Conservation (phyloP, 2,329 filamentous ascomycete genomes). For the Colletotrichum phormii region DNA sequence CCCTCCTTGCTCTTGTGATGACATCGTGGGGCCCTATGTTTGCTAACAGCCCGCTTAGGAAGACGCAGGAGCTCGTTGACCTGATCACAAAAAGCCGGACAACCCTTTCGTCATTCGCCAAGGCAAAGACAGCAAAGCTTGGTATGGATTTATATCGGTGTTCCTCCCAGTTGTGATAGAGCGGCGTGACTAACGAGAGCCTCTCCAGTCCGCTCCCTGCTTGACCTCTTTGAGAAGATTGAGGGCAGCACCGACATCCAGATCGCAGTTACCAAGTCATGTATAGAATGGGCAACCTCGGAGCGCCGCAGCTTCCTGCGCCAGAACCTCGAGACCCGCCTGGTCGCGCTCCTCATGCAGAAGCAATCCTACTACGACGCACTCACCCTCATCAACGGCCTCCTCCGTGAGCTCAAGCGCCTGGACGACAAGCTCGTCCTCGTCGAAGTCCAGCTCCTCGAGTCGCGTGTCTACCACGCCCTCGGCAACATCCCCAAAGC, state of each 20-base stretch:
- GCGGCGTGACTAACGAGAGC: neutral
- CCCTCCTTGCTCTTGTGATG: slow-evolving; percentile 39
- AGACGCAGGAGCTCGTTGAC: slow-evolving; percentile 85
- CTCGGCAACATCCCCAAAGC: slow-evolving; percentile 97
- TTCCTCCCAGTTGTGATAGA: neutral
- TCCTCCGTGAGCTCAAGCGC: slow-evolving; percentile 96
- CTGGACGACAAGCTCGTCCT: slow-evolving; percentile 98
- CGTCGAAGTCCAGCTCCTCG: slow-evolving; percentile 96
- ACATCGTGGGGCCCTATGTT: slow-evolving; percentile 37
- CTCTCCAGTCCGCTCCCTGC: slow-evolving; percentile 85
- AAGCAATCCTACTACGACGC: slow-evolving; percentile 99
- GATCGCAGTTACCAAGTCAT: slow-evolving; percentile 95
- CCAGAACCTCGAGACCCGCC: slow-evolving; percentile 94
- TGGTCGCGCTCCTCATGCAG: slow-evolving; percentile 94
- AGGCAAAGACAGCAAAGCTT: slow-evolving; percentile 98
- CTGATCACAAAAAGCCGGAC: slow-evolving; percentile 91
- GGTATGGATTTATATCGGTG: slow-evolving; percentile 67
- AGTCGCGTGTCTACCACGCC: slow-evolving; percentile 97
- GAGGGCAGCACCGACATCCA: slow-evolving; percentile 95
- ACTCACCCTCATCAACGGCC: slow-evolving; percentile 93
- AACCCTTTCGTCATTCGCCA: slow-evolving; percentile 94
- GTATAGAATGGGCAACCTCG: slow-evolving; percentile 98
- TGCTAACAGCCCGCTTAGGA: slow-evolving; percentile 59
- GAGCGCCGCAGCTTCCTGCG: slow-evolving; percentile 96
- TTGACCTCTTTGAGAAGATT: slow-evolving; percentile 94